These are phyloP conservation scores for Eimeria zaria DNA, from an alignment of 169 alveolate species.

Conservation along the genomic window DNA sequence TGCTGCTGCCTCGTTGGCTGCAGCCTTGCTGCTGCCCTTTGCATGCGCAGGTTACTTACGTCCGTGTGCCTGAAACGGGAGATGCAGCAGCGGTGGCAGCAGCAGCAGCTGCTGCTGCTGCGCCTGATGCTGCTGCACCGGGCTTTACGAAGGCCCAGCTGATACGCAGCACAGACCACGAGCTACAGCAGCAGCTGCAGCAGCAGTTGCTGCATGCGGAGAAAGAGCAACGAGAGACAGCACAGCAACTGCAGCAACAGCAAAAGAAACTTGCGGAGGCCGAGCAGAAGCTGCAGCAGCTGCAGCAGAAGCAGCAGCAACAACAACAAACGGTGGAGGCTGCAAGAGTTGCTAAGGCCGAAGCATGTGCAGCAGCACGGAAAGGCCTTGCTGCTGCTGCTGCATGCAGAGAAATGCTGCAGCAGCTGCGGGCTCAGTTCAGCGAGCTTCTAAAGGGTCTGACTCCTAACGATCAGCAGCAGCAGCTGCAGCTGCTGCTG, in stretches of 20 bases:
- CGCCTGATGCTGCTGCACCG: neutral
- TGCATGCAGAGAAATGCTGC: constrained; percentile 57
- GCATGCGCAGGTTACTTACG: constrained; percentile 22
- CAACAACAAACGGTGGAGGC: constrained; percentile 24
- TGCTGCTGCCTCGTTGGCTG: constrained; percentile 72
- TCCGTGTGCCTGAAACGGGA: constrained; percentile 19
- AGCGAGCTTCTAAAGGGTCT: constrained; percentile 14
- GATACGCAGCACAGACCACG: constrained; percentile 7
- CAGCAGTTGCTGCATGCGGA: constrained; percentile 1
- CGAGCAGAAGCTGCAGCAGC: constrained; percentile 35
- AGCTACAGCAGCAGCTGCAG: constrained; percentile 2
- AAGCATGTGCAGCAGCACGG: constrained; percentile 9
- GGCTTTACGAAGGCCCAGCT: neutral
- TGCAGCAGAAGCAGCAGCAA: constrained; percentile 38
- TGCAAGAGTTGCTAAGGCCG: neutral
- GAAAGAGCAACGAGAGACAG: constrained; percentile 9
- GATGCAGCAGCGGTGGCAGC: constrained; percentile 20
- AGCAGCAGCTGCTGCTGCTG: neutral
- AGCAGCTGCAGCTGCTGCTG: constrained; percentile 56
- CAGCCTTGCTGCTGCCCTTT: constrained; percentile 71
- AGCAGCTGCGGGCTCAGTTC: constrained; percentile 22
- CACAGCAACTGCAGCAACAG: constrained; percentile 11
- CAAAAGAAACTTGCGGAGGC: neutral
- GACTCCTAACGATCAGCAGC: constrained; percentile 31
- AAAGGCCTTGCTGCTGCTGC: constrained; percentile 34